A percentile compares a stretch with the other conserved stretches of the same genome.
Conservation (phyloP, 495 filamentous ascomycete genomes). For the Lophiostoma macrostomum region DNA sequence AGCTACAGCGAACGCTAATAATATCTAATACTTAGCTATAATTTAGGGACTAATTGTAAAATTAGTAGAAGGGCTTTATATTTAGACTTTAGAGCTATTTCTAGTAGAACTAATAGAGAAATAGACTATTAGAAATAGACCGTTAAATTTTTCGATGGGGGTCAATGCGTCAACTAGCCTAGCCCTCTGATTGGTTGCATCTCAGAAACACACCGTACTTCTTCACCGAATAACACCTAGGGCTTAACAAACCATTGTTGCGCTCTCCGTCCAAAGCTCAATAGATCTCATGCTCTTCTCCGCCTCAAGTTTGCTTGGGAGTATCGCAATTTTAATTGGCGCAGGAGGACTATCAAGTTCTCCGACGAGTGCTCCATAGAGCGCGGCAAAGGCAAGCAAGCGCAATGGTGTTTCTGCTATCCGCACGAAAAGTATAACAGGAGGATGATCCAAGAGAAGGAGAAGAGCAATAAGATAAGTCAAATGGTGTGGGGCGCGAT, state of each 20-base stretch:
- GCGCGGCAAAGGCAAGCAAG: background rate
- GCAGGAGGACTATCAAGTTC: conserved; percentile 1
- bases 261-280: background rate
- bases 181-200: too few relatives aligned
- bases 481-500: background rate
- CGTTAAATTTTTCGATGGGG: too few relatives aligned
- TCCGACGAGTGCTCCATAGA: background rate
- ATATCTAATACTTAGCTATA: too few relatives aligned
- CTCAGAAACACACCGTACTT: too few relatives aligned
- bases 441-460: background rate
- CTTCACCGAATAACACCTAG: too few relatives aligned
- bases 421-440: background rate
- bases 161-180: too few relatives aligned
- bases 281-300: background rate
- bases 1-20: too few relatives aligned
- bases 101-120: too few relatives aligned
- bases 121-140: too few relatives aligned
- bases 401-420: background rate
- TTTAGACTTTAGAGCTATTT: too few relatives aligned
- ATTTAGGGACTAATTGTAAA: too few relatives aligned
- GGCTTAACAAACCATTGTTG: conserved; percentile 1
- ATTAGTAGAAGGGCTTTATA: too few relatives aligned
- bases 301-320: background rate
- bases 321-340: background rate
- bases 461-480: background rate